phyloP scores from a whole-genome alignment of 257 asterid species.

The Apocynum venetum region DNA sequence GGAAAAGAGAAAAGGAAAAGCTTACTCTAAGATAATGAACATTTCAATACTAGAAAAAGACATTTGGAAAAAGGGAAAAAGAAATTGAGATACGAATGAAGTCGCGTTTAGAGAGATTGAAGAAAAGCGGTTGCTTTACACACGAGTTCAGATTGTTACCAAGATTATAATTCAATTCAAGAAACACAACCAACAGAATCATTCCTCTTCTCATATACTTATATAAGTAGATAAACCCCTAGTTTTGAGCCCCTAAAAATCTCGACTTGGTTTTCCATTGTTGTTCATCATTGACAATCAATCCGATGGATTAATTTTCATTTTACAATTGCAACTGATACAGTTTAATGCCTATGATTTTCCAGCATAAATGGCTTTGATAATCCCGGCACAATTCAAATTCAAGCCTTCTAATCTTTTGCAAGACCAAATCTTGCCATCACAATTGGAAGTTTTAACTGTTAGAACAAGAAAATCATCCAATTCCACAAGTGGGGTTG shows the following conservation, averaged over 20 bases:
- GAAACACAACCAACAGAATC: background rate
- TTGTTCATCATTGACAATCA: background rate
- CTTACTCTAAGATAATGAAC: too few species aligned
- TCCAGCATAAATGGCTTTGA: constrained; percentile 32
- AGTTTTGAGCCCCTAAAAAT: background rate
- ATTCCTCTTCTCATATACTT: background rate
- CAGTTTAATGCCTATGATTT: background rate
- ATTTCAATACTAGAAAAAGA: too few species aligned
- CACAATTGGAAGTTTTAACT: constrained; percentile 25
- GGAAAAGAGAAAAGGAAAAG: too few species aligned
- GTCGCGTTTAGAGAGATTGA: background rate
- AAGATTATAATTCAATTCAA: background rate
- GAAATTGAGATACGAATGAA: too few species aligned
- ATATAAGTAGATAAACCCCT: constrained; percentile 6
- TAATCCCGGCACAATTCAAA: constrained; percentile 40
- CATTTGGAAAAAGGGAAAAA: too few species aligned
- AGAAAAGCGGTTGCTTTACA: background rate
- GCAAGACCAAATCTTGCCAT: constrained; percentile 18
- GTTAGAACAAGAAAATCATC: constrained; percentile 18
- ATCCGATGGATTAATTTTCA: constrained; percentile 1
- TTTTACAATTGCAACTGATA: background rate
- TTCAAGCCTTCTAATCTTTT: constrained; percentile 39
- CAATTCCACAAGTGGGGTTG: background rate
- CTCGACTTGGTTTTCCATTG: background rate
- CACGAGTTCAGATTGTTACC: background rate